A percentile compares a stretch with the other conserved stretches of the same genome.
These are phyloP conservation scores for Hyphodiscus sp. DNA, from an alignment of 2,329 filamentous ascomycete species.

Conservation along the genomic window DNA sequence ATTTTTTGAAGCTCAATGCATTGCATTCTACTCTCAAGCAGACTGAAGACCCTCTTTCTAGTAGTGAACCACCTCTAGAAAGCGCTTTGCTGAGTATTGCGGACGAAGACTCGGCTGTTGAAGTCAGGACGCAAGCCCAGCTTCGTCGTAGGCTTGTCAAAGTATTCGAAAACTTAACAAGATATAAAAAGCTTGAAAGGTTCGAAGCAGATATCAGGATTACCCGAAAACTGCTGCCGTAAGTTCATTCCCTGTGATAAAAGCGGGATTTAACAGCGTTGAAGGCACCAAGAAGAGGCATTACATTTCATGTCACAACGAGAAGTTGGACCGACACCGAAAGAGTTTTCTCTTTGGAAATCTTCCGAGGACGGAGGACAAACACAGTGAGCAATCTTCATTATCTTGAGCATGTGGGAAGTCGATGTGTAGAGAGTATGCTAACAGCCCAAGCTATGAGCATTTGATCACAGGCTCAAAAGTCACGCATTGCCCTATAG, in stretches of 20 bases:
- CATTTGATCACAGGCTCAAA: conserved; percentile 75
- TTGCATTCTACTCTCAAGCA: neutral
- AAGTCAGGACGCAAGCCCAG: too few relatives aligned
- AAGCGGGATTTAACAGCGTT: too few relatives aligned
- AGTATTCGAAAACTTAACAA: conserved; percentile 12
- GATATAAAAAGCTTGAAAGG: conserved; percentile 10
- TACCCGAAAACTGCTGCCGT: conserved; percentile 8
- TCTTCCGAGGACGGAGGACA: too few relatives aligned
- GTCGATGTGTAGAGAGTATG: too few relatives aligned
- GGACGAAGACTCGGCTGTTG: too few relatives aligned
- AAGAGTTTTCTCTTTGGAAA: conserved; percentile 31
- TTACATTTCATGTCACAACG: conserved; percentile 35
- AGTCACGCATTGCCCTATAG: conserved; percentile 39
- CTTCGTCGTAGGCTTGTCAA: neutral
- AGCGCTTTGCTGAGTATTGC: too few relatives aligned
- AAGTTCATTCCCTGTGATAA: too few relatives aligned
- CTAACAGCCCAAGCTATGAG: conserved; percentile 44
- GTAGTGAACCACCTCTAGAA: too few relatives aligned
- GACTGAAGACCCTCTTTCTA: too few relatives aligned
- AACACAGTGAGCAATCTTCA: too few relatives aligned
- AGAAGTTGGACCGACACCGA: conserved; percentile 31
- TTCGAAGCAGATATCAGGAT: conserved; percentile 11
- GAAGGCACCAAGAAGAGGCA: conserved; percentile 36
- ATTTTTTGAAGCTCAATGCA: conserved; percentile 24
- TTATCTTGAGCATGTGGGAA: too few relatives aligned